phyloP scores from a whole-genome alignment of 495 filamentous ascomycete genomes.

The Daldinia vernicosa region DNA sequence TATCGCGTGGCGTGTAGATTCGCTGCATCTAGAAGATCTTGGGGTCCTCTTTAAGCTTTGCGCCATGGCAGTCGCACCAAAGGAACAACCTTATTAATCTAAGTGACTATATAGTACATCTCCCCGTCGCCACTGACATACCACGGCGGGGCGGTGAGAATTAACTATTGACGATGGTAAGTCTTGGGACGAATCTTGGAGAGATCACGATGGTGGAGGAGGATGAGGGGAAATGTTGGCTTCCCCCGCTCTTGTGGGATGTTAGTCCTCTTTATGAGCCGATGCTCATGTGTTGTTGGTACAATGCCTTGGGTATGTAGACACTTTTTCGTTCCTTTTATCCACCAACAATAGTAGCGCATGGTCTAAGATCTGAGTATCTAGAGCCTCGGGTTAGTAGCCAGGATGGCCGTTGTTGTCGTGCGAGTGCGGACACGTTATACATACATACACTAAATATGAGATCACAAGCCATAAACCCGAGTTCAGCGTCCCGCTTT shows the following conservation, averaged over 20 bases:
- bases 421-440: neutral
- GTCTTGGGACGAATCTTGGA: conserved; percentile 22
- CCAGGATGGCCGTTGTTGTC: neutral
- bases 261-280: conserved; percentile 2
- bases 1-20: conserved; percentile 10
- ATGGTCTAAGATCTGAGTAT: neutral
- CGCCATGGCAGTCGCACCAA: conserved; percentile 24
- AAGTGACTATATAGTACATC: conserved; percentile 10
- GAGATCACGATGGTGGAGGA: conserved; percentile 28
- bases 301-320: neutral
- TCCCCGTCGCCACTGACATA: conserved; percentile 12
- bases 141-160: conserved; percentile 17
- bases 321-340: neutral
- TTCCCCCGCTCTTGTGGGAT: conserved; percentile 38
- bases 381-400: neutral
- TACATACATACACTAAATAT: neutral
- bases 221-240: conserved; percentile 19
- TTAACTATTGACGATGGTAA: conserved; percentile 12
- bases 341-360: neutral
- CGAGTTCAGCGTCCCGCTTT: neutral
- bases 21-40: conserved; percentile 16
- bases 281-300: conserved; percentile 2
- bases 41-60: conserved; percentile 4
- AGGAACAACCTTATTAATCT: conserved; percentile 20
- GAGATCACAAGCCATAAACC: neutral